Evolutionary conservation across 164 flowering plant species (phyloP), one percentile per base, ranked within the genome.

Genomic region (Berberis thunbergii): DNA sequence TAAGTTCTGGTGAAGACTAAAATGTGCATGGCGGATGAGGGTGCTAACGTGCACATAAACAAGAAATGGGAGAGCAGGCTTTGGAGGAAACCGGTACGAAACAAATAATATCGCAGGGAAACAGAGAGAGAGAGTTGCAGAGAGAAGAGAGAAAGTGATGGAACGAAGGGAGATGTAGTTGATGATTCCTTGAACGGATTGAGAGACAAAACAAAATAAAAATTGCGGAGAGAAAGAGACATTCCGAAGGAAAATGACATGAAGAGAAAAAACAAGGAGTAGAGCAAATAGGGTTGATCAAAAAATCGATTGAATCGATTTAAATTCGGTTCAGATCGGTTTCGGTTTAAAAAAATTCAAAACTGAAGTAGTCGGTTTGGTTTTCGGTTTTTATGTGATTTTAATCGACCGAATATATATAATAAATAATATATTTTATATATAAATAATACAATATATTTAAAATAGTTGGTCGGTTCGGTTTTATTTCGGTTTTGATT

Each of bases 81-180:
- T 58, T 64, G 54, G 1, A 4, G 43, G 63, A 10, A 54, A 53
- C 11, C 40, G 39, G 45, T n/a, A 55, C 60, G 60, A 65, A 11
- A 57, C 55, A 52, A 65, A 48, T 26, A 26, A 26, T 26, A 26
- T 65, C 57, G 64, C 59, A 62, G 45, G 59, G 64, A 64, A 62
- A 50, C 43, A 61, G 52, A 59, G 64, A n/a, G n/a, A n/a, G n/a
- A 45, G 57, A 45, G 26, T 26, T 26, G 26, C 26, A 46, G 8
- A 46, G 49, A 46, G 49, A 4, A 46, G 6, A 46, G 49, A 57
- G 81, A 79, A 72, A 79, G 60, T 55, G 82, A 76, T 66, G 45
- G 76, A 69, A 71, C 77, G 59, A 52, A 52, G 54, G 3, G 54
- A 10, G 54, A 10, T 4, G 12, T 2, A 7, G 12, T 9, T 4